phyloP scores from a whole-genome alignment of 306 rosid species.

The Nissolia schottii region DNA sequence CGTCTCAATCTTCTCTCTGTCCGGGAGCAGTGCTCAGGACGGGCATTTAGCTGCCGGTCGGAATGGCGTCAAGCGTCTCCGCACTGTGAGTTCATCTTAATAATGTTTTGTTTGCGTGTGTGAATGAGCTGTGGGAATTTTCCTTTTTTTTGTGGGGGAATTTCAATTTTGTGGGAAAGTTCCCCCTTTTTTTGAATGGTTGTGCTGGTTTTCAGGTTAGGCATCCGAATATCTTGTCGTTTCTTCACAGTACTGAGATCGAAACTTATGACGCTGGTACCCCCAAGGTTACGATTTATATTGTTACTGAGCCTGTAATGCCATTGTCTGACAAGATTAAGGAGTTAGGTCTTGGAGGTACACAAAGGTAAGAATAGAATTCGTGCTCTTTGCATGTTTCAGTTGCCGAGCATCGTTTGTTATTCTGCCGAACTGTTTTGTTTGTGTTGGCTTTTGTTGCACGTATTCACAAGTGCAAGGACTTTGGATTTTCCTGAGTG shows the following conservation, averaged over 20 bases:
- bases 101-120: not conserved
- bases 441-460: not conserved
- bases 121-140: not conserved
- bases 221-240: constrained; percentile 95
- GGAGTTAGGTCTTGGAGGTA: constrained; percentile 84
- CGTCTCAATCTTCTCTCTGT: constrained; percentile 78
- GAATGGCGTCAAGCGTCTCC: constrained; percentile 87
- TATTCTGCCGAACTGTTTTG: not conserved
- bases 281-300: constrained; percentile 76
- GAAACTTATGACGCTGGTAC: constrained; percentile 68
- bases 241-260: constrained; percentile 89
- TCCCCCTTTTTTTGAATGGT: constrained; percentile 9
- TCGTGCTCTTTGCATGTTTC: constrained; percentile 8
- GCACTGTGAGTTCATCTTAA: constrained; percentile 43
- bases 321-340: constrained; percentile 78
- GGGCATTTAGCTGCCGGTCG: constrained; percentile 94
- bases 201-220: constrained; percentile 68
- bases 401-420: constrained; percentile 1
- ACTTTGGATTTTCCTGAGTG: not conserved
- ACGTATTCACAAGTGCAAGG: not conserved
- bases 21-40: constrained; percentile 86
- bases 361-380: constrained; percentile 60
- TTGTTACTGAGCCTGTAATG: constrained; percentile 96
- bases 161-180: not conserved
- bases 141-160: not conserved